phyloP scores from a whole-genome alignment of 2,329 filamentous ascomycete genomes.

The Diplodia sapinea region DNA sequence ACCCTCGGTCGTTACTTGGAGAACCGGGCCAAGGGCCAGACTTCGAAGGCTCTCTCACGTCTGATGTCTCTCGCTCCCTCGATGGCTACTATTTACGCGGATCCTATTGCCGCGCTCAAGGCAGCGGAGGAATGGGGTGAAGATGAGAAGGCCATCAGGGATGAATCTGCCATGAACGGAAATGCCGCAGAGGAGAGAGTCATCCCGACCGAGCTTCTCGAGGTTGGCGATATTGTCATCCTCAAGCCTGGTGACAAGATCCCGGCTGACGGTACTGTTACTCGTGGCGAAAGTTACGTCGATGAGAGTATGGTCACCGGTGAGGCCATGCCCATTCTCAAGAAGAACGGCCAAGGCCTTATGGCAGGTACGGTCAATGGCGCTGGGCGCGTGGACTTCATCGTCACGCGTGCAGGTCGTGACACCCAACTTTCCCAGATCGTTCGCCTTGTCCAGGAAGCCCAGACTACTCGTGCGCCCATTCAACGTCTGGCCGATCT shows the following conservation, averaged over 20 bases:
- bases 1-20: conserved; percentile 89
- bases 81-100: conserved; percentile 95
- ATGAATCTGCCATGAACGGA: conserved; percentile 47
- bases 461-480: conserved; percentile 90
- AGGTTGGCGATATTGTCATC: conserved; percentile 91
- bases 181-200: conserved; percentile 77
- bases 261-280: conserved; percentile 86
- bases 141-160: conserved; percentile 46
- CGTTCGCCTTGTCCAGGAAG: conserved; percentile 96
- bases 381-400: conserved; percentile 87
- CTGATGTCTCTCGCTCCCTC: conserved; percentile 96
- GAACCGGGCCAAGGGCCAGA: conserved; percentile 94
- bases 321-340: conserved; percentile 93
- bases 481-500: conserved; percentile 92
- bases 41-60: conserved; percentile 87
- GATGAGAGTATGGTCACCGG: conserved; percentile 99
- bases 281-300: conserved; percentile 88
- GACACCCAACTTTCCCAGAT: conserved; percentile 98
- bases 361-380: conserved; percentile 97
- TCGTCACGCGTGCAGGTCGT: conserved; percentile 87
- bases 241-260: conserved; percentile 96
- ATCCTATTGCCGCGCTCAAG: conserved; percentile 92
- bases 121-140: conserved; percentile 78
- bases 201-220: conserved; percentile 93
- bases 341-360: conserved; percentile 76